These are phyloP conservation scores for Kitagawia praeruptora DNA, from an alignment of 129 eudicot species.

Conservation along the genomic window DNA sequence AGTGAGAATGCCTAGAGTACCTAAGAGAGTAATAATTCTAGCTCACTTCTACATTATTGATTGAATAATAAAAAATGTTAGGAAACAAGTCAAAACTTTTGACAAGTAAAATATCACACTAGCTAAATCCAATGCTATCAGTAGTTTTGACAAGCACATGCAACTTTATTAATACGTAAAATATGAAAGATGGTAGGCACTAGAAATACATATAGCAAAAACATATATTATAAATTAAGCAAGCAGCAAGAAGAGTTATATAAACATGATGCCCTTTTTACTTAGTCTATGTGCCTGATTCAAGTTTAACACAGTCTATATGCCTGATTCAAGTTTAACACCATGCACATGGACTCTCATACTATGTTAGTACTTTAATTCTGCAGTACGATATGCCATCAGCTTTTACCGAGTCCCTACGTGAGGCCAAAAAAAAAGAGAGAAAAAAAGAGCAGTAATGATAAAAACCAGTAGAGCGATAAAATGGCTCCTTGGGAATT, in stretches of 20 bases:
- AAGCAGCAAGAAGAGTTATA: not conserved
- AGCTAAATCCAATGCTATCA: not conserved
- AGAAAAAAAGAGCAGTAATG: not conserved
- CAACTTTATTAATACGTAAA: not conserved
- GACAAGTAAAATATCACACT: not conserved
- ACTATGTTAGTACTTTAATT: not conserved
- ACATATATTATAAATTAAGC: not conserved
- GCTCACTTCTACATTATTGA: no score
- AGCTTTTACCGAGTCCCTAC: not conserved
- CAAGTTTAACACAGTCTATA: no score
- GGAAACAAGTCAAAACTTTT: not conserved
- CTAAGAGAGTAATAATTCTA: constrained; percentile 1
- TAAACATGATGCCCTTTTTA: not conserved
- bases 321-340: no score
- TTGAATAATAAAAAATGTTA: not conserved
- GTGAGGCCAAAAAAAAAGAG: no score
- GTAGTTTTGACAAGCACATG: not conserved
- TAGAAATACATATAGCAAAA: not conserved
- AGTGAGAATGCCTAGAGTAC: not conserved
- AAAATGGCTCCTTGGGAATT: not conserved
- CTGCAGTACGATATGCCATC: not conserved
- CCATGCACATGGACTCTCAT: not conserved
- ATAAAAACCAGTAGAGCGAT: not conserved
- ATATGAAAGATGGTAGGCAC: not conserved
- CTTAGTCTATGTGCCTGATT: no score